Percentiles rank a stretch among this genome's conserved stretches.
Evolutionary conservation across 345 rosid genomes (phyloP).

Genomic region (Iberis pinnata): DNA sequence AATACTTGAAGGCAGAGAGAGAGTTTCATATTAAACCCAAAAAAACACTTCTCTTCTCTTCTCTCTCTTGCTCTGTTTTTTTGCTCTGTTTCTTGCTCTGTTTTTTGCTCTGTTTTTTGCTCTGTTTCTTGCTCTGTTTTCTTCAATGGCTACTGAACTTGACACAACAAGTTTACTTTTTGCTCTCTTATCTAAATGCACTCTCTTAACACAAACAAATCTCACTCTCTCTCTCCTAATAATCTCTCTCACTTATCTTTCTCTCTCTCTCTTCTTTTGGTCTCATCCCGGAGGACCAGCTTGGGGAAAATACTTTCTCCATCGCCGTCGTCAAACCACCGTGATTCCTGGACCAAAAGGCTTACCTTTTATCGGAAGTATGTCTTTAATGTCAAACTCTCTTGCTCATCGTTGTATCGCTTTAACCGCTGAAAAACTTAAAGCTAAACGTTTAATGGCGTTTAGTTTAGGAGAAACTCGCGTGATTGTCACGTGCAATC

Average conservation of each 20-base stretch:
- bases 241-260: slow-evolving; percentile 32
- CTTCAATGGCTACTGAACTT: slow-evolving; percentile 41
- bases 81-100: background rate
- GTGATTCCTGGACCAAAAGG: slow-evolving; percentile 72
- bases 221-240: slow-evolving; percentile 41
- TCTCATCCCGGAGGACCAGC: slow-evolving; percentile 71
- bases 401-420: slow-evolving; percentile 59
- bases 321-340: slow-evolving; percentile 19
- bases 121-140: background rate
- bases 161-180: slow-evolving; percentile 40
- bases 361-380: slow-evolving; percentile 57
- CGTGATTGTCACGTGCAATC: slow-evolving; percentile 55
- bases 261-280: slow-evolving; percentile 45
- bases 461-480: slow-evolving; percentile 66
- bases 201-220: slow-evolving; percentile 33
- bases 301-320: slow-evolving; percentile 52
- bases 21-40: slow-evolving; percentile 23
- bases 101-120: background rate
- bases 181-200: slow-evolving; percentile 55
- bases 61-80: background rate
- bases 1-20: slow-evolving; percentile 19
- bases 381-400: slow-evolving; percentile 49
- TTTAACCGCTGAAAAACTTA: slow-evolving; percentile 38
- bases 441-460: slow-evolving; percentile 62
- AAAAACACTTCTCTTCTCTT: slow-evolving; percentile 5